Evolutionary conservation across 192 early-diverging fungal species (phyloP), one percentile per base, ranked within the genome.

Genomic region (Umbelopsis vinacea): DNA sequence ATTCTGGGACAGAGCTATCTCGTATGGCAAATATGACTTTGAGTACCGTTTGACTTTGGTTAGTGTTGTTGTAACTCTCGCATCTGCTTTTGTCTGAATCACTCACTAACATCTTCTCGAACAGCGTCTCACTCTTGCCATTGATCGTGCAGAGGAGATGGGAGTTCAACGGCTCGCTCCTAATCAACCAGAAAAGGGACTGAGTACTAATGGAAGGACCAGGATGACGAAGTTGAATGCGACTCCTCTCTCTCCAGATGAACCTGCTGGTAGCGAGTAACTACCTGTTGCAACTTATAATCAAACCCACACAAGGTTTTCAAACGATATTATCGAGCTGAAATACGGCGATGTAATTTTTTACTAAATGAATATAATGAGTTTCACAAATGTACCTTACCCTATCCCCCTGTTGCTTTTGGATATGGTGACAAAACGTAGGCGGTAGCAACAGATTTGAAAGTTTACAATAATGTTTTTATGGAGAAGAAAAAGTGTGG

Each of bases 21-120:
- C 69, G 6, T 83, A 70, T 67, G 79, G 72, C 14, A 74, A 80
- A 15, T 85, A 81, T 48, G 81, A 82, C 52, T 85, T 85, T 77
- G 84, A 85, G 72, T 81, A 68, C 33, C 67, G 73, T 21, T 24
- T 74, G 33, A 43, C 73, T 17, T 35, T 71, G 70, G 70, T 71
- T 43, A 71, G 70, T 43, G 35, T 26, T 43, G 35, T 26, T 24
- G 48, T 38, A 29, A 0, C 15, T 37, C 4, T 19, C 2, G 6
- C 11, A 11, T 43, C 11, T 43, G 6, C 40, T 43, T 1, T 43
- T 0, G 11, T 11, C 12, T 35, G 33, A 37, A 63, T 3, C 2
- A 55, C 53, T 1, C 33, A 14, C 17, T 37, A 19, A 37, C 19
- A 15, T 1, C 9, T 17, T 6, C 17, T 33, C 4, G 7, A 4